Evolutionary conservation across 2,329 filamentous ascomycete species (phyloP), one percentile per base, ranked within the genome.

Genomic region (Fusarium udum): DNA sequence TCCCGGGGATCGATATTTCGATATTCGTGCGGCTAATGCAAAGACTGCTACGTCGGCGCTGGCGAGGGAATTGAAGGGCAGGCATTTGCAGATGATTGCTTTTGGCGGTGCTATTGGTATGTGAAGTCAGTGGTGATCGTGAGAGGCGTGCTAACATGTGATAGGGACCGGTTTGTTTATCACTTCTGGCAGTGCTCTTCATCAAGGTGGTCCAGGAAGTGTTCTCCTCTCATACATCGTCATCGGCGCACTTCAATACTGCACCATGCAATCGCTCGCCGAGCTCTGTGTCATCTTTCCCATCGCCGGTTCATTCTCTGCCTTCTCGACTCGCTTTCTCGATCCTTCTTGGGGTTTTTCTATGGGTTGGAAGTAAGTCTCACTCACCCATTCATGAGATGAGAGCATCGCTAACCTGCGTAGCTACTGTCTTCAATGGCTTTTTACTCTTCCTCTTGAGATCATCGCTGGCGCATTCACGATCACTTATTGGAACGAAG

Each of bases 11-110:
- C 84, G 88, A 45, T 87, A 87, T 74, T 90, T 87, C 72, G 88
- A 90, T 75, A 71, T 90, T 57, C 85, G 84, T 28, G 83, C 84
- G 74, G 90, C 89, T 48, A 88, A 94, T 78, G 84, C 93, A 71
- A 92, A 95, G 79, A 95, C 94, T 4, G 92, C 94, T 7, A 88
- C 91, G 73, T 92, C 93, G 56, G 90, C 92, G 14, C 85, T 98
- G 61, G 90, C 93, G 61, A 88, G 95, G 78, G 92, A 91, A 80
- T 83, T 97, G 76, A 96, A 97, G 83, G 91, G 91, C 15, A 87
- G 95, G 56, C 95, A 98, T 85, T 80, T 98, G 79, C 95, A 98
- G 85, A 98, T 98, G 95, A 98, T 98, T 86, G 95, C 95, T 16
- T 97, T 98, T 75, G 95, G 95, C 74, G 95, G 95, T 56, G 95